phyloP scores from a whole-genome alignment of 176 grass and related monocot genomes.

The Zizania latifolia region DNA sequence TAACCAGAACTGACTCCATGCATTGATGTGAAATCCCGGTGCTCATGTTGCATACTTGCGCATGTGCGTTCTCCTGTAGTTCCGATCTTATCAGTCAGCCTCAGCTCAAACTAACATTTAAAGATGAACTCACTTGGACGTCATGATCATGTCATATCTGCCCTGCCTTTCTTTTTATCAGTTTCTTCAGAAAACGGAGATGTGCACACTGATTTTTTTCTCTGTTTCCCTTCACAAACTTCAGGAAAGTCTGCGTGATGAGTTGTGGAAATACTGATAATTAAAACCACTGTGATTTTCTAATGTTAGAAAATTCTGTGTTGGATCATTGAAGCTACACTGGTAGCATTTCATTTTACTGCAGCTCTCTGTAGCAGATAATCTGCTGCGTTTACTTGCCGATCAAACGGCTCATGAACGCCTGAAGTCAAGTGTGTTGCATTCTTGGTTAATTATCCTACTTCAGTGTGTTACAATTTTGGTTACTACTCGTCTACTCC shows the following conservation, averaged over 20 bases:
- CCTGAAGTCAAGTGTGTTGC: background rate
- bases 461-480: no score
- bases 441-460: background rate
- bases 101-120: background rate
- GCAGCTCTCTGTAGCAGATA: no score
- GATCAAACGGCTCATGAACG: background rate
- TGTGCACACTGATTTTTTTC: no score
- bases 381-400: background rate
- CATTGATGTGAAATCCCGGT: background rate
- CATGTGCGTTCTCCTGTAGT: background rate
- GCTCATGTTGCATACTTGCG: conserved; percentile 26
- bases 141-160: background rate
- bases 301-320: no score
- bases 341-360: no score
- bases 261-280: no score
- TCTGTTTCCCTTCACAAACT: no score
- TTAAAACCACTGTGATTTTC: no score
- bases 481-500: no score
- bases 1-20: no score
- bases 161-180: background rate
- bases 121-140: background rate
- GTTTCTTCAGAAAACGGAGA: background rate
- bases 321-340: no score
- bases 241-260: no score
- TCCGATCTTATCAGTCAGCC: background rate